Evolutionary conservation across 129 eudicot genomes (phyloP).

Genomic region (Chrysanthemum lavandulifolium): DNA sequence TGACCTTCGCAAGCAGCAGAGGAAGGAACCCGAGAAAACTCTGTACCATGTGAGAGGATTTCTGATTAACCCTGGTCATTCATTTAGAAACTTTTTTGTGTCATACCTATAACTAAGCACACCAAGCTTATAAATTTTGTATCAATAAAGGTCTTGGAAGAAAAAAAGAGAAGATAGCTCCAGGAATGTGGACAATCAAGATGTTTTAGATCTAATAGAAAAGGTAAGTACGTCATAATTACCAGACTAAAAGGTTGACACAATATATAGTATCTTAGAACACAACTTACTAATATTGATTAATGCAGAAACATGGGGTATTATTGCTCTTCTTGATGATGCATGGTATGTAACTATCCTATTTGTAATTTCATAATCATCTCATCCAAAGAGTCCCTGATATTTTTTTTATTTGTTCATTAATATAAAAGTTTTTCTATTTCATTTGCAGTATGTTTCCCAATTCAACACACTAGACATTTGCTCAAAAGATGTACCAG

Average conservation of each 20-base stretch:
- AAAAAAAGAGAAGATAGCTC: no score
- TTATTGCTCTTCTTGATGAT: slow-evolving; percentile 98
- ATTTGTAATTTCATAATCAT: slow-evolving; percentile 19
- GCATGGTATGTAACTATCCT: slow-evolving; percentile 69
- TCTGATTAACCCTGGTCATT: no score
- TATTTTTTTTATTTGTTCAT: background rate
- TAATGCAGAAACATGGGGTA: slow-evolving; percentile 98
- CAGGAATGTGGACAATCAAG: slow-evolving; percentile 79
- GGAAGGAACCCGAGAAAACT: no score
- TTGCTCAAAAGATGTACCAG: slow-evolving; percentile 98
- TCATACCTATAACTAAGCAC: no score
- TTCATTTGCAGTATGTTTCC: slow-evolving; percentile 90
- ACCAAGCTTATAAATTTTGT: no score
- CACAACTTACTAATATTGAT: slow-evolving; percentile 16
- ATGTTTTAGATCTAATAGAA: slow-evolving; percentile 93
- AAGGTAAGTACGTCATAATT: slow-evolving; percentile 49
- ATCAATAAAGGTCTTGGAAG: no score
- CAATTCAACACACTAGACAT: slow-evolving; percentile 94
- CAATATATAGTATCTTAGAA: background rate
- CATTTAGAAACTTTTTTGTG: no score
- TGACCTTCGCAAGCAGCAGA: no score
- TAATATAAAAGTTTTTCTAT: slow-evolving; percentile 11
- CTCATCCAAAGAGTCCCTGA: slow-evolving; percentile 2
- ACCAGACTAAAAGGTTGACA: background rate
- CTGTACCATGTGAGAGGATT: no score